Percentiles rank a stretch among this genome's conserved stretches.
Conservation (phyloP, 768 basidiomycete genomes). For the Pleurotus sapidus region DNA sequence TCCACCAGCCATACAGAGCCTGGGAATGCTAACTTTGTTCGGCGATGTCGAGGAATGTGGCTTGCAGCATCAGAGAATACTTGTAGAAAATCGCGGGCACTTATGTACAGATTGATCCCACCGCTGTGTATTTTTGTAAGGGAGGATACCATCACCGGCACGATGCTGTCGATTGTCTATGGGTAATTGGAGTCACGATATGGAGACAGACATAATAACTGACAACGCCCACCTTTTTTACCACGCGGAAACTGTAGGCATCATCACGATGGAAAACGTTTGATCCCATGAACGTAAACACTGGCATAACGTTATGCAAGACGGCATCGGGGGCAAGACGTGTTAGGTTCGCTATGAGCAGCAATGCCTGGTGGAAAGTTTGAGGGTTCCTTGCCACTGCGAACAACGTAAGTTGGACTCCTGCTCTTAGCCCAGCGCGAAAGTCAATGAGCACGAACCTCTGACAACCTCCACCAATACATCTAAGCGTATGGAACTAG, state of each 20-base stretch:
- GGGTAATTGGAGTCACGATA: neutral
- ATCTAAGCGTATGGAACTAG: constrained; percentile 71
- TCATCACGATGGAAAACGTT: constrained; percentile 97
- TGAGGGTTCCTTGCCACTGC: constrained; percentile 89
- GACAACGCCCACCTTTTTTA: constrained; percentile 68
- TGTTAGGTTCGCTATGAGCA: constrained; percentile 83
- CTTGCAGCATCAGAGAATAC: constrained; percentile 93
- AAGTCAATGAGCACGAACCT: constrained; percentile 39
- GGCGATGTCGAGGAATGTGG: constrained; percentile 91
- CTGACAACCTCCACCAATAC: constrained; percentile 86
- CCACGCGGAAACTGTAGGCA: constrained; percentile 90
- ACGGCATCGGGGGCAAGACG: constrained; percentile 87
- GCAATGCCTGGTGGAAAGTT: constrained; percentile 88
- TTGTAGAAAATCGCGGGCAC: constrained; percentile 76
- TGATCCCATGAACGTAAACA: constrained; percentile 99
- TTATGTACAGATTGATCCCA: constrained; percentile 61
- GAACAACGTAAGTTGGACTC: constrained; percentile 3
- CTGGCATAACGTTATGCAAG: constrained; percentile 93
- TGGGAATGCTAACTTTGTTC: constrained; percentile 62
- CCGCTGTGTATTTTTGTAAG: constrained; percentile 55
- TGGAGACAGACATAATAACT: neutral
- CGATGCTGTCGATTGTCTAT: constrained; percentile 89
- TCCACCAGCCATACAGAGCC: too few species aligned
- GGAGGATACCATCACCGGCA: constrained; percentile 88
- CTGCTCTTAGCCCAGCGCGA: neutral